These are phyloP conservation scores for Phycomyces nitens DNA, from an alignment of 192 early-diverging fungal genomes.

Conservation along the genomic window DNA sequence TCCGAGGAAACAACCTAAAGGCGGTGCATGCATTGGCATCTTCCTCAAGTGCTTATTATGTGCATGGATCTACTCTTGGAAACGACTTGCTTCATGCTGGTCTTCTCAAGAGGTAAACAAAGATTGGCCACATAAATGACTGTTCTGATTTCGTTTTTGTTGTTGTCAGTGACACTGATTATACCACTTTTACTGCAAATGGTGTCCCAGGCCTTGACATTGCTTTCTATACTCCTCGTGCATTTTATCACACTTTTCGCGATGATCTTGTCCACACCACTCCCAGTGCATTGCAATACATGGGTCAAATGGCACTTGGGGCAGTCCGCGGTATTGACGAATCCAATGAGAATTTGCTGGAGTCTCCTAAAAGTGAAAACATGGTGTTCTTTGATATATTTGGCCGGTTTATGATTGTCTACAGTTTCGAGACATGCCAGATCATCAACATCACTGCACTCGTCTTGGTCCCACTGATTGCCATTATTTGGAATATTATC, in stretches of 20 bases:
- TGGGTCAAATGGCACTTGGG: constrained; percentile 56
- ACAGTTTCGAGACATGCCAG: constrained; percentile 25
- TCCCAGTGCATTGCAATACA: constrained; percentile 53
- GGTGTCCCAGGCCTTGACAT: constrained; percentile 65
- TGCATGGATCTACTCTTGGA: constrained; percentile 61
- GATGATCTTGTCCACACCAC: constrained; percentile 54
- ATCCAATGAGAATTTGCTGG: constrained; percentile 11
- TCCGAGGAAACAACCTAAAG: constrained; percentile 44
- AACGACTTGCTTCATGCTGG: constrained; percentile 60
- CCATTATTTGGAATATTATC: constrained; percentile 6
- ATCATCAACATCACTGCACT: constrained; percentile 17
- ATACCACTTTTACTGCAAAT: constrained; percentile 54
- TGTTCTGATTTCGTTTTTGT: neutral
- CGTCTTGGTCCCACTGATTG: constrained; percentile 24
- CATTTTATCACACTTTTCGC: constrained; percentile 60
- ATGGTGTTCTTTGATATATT: constrained; percentile 49
- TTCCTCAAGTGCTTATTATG: constrained; percentile 40
- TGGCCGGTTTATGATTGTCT: constrained; percentile 40
- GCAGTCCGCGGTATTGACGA: constrained; percentile 49
- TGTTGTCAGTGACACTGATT: constrained; percentile 56
- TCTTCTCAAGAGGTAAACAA: constrained; percentile 9
- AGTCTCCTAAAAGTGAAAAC: constrained; percentile 26
- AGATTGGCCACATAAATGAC: neutral
- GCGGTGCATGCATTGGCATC: constrained; percentile 38
- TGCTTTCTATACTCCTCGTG: constrained; percentile 61